Conservation (phyloP, 352 stramenopile genomes). For the Phytophthora rubi region DNA sequence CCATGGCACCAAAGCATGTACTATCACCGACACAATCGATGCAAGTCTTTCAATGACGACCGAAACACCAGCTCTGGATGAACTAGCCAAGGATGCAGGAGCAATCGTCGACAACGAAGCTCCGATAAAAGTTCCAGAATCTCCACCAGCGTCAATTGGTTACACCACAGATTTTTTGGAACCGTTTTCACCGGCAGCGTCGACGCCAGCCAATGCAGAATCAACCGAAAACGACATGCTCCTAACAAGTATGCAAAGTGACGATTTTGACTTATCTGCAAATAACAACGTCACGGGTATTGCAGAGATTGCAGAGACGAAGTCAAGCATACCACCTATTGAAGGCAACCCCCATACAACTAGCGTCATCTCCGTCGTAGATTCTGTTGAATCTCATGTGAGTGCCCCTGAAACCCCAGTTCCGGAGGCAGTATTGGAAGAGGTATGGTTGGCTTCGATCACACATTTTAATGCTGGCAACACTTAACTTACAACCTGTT, state of each 20-base stretch:
- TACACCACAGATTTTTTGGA: slow-evolving; percentile 9
- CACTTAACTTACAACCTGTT: neutral
- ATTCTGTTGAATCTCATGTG: neutral
- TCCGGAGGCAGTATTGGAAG: slow-evolving; percentile 12
- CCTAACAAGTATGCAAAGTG: slow-evolving; percentile 37
- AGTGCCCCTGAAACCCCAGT: slow-evolving; percentile 1
- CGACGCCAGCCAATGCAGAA: neutral
- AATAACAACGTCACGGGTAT: slow-evolving; percentile 5
- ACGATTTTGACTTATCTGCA: slow-evolving; percentile 30
- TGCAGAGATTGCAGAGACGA: slow-evolving; percentile 5
- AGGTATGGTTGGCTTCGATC: slow-evolving; percentile 18
- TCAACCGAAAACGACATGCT: slow-evolving; percentile 26
- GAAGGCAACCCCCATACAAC: neutral
- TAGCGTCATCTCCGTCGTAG: neutral
- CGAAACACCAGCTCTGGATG: neutral
- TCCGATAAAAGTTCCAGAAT: neutral
- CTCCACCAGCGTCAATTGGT: slow-evolving; percentile 1
- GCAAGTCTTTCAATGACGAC: neutral
- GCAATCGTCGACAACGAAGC: neutral
- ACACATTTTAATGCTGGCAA: neutral
- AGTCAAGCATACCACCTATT: slow-evolving; percentile 1
- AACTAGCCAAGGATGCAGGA: neutral
- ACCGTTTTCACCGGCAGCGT: slow-evolving; percentile 12
- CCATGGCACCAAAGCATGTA: neutral
- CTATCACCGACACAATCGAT: neutral